These are phyloP conservation scores for Fraxinus pennsylvanica DNA, from an alignment of 257 asterid species.

Conservation along the genomic window DNA sequence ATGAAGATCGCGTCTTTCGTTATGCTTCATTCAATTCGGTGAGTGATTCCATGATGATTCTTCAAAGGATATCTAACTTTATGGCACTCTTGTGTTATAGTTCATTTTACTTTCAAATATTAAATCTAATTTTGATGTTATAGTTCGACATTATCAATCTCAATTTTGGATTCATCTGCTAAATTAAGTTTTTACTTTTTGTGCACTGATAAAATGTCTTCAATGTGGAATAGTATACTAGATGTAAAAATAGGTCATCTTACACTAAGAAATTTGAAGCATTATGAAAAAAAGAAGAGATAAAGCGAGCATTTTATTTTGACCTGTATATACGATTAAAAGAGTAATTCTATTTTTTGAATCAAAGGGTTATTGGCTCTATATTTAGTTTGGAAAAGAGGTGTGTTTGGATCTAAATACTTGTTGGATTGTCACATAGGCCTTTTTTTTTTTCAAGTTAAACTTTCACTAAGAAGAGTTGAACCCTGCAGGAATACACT, in stretches of 20 bases:
- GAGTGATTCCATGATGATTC: constrained; percentile 14
- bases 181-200: not conserved
- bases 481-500: not conserved
- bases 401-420: not conserved
- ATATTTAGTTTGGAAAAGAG: not conserved
- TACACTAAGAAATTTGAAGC: not conserved
- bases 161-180: not conserved
- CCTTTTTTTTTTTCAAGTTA: not conserved
- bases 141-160: not conserved
- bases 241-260: not conserved
- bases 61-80: not conserved
- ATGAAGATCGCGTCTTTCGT: constrained; percentile 88
- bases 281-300: not conserved
- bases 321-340: not conserved
- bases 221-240: not conserved
- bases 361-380: not conserved
- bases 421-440: not conserved
- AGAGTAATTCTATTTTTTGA: not conserved
- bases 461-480: not conserved
- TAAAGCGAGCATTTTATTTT: not conserved
- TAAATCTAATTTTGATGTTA: not conserved
- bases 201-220: not conserved
- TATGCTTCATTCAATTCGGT: constrained; percentile 90
- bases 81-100: not conserved
- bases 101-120: not conserved